These are phyloP conservation scores for Colletotrichum phormii DNA, from an alignment of 2,329 filamentous ascomycete species.

Conservation along the genomic window DNA sequence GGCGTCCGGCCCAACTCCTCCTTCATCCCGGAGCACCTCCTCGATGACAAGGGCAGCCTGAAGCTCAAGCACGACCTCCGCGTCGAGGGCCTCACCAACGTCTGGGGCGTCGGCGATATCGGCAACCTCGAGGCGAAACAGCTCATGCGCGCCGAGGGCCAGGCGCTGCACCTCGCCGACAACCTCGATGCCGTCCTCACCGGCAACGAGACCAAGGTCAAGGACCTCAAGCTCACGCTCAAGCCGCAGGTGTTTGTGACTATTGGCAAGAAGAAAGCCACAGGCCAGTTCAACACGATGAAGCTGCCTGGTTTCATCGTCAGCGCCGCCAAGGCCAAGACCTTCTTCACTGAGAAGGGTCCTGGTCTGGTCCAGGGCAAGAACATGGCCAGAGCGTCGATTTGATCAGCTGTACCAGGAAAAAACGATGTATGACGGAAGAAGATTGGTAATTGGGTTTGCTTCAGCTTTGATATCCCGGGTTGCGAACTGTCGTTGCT, in stretches of 20 bases:
- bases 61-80: conserved; percentile 41
- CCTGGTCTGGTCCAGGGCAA: conserved; percentile 31
- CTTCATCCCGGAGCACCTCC: conserved; percentile 41
- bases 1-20: conserved; percentile 44
- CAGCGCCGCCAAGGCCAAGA: conserved; percentile 36
- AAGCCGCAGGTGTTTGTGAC: conserved; percentile 36
- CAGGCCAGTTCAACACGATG: conserved; percentile 35
- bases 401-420: background rate
- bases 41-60: conserved; percentile 41
- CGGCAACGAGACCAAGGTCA: conserved; percentile 28
- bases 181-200: conserved; percentile 46
- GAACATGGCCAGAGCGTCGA: conserved; percentile 34
- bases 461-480: conserved; percentile 33
- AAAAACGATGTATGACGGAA: background rate
- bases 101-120: conserved; percentile 46
- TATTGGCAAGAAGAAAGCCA: conserved; percentile 35
- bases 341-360: conserved; percentile 36
- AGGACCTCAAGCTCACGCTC: conserved; percentile 34
- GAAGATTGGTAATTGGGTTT: background rate
- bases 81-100: conserved; percentile 38
- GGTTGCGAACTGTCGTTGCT: conserved; percentile 6
- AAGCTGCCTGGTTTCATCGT: conserved; percentile 37
- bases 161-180: conserved; percentile 48
- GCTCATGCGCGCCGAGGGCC: conserved; percentile 45
- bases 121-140: conserved; percentile 39